Base-by-base conservation (phyloP, 2,329 filamentous ascomycete genomes). In the Ophidiomyces ophidiicola region DNA sequence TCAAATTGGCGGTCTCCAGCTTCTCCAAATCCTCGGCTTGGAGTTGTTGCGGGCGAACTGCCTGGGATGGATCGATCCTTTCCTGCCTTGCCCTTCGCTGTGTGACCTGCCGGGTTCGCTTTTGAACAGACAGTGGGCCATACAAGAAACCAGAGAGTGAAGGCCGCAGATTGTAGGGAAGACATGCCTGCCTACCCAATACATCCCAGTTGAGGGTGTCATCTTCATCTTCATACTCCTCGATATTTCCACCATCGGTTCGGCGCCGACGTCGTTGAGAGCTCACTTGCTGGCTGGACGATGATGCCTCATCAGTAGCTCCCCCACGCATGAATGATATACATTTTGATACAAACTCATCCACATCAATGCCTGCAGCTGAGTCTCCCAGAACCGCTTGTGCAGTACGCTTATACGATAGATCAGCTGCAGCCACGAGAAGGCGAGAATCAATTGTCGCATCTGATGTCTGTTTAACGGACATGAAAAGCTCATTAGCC, bases 321-420 rank as follows among this genome's bases (percentile, higher is more conserved):
- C 76, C 80, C 24, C 73, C 70, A 15, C 75, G 76, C 85, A 96
- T 94, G 56, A 82, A 96, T 3, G 73, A 74, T 44, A 92, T 85
- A 57, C 82, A 88, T 59, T 92, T 93, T 0, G 82, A 82, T 10
- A 96, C 76, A 53, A 96, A 92, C 51, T 94, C 83, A 45, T 96
- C 87, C 0, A 92, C 70, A 53, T 96, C 87, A 15, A 98, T 65
- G 5, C 86, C 84, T 36, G 80, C 76, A 2, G 76, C 74, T 1
- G 72, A 65, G 50, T 80, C 80, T 5, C 86, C 86, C 20, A 84
- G 69, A 1, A 80, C 76, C 18, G 92, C 69, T 36, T 79, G 76
- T 30, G 80, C 69, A 0, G 84, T 80, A 55, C 85, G 86, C 50
- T 82, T 83, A 51, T 81, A 79, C 0, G 82, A 80, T 3, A 92